phyloP scores from a whole-genome alignment of 2,329 filamentous ascomycete genomes.

The Teratosphaeria pseudoeucalypti region DNA sequence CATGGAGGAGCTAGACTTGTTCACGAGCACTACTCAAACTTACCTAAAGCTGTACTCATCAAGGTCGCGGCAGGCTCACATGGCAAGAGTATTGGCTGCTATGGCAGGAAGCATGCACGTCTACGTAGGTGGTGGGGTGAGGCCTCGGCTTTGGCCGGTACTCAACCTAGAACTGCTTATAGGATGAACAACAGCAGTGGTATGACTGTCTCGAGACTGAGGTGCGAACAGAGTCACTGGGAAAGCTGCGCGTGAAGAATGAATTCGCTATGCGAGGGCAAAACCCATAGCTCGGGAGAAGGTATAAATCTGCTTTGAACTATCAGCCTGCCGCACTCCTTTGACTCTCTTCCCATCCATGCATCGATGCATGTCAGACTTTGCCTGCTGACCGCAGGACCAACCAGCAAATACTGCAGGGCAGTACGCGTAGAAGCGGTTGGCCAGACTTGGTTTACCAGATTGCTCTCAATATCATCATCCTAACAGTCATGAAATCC shows the following conservation, averaged over 20 bases:
- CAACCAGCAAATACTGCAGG: constrained; percentile 34
- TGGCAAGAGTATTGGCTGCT: background rate
- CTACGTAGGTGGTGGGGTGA: background rate
- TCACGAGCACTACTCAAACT: no score
- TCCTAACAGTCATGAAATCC: background rate
- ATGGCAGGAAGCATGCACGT: background rate
- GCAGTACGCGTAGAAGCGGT: constrained; percentile 30
- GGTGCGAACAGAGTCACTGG: background rate
- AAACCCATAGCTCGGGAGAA: background rate
- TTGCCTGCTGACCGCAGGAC: constrained; percentile 41
- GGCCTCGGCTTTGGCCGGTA: background rate
- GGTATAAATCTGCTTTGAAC: background rate
- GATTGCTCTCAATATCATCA: constrained; percentile 25
- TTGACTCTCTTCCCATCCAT: background rate
- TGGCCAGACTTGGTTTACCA: constrained; percentile 43
- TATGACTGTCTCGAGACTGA: background rate
- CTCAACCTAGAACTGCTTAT: background rate
- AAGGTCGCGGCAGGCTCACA: background rate
- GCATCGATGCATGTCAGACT: constrained; percentile 27
- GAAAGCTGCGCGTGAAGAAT: background rate
- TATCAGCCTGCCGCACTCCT: background rate
- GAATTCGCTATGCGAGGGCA: background rate
- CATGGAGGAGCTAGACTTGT: background rate
- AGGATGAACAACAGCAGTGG: background rate
- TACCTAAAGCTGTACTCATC: background rate